A percentile compares a stretch with the other conserved stretches of the same genome.
phyloP scores from a whole-genome alignment of 75 land plant genomes.

The Azolla pinnata region DNA sequence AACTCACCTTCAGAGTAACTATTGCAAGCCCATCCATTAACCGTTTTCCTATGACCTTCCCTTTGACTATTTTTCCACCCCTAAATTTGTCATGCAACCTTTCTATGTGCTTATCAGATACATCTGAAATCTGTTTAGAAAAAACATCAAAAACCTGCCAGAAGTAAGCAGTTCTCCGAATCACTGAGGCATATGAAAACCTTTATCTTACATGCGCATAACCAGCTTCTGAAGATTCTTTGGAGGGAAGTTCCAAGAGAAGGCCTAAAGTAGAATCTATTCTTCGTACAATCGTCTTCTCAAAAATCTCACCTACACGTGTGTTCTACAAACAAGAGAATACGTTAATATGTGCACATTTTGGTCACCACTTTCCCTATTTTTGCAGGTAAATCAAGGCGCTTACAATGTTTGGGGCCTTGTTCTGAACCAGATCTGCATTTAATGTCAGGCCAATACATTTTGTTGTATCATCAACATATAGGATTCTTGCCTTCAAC shows the following conservation, averaged over 20 bases:
- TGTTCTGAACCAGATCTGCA: slow-evolving; percentile 55
- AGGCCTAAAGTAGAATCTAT: slow-evolving; percentile 72
- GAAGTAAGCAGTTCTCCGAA: no score
- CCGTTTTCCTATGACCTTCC: slow-evolving; percentile 64
- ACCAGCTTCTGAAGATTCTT: slow-evolving; percentile 43
- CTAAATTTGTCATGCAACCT: slow-evolving; percentile 72
- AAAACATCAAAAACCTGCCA: slow-evolving; percentile 4
- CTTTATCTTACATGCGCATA: slow-evolving; percentile 79
- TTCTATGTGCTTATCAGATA: slow-evolving; percentile 49
- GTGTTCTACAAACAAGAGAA: slow-evolving; percentile 30
- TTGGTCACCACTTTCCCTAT: neutral
- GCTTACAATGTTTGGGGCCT: slow-evolving; percentile 50
- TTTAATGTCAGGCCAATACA: slow-evolving; percentile 77
- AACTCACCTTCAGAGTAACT: slow-evolving; percentile 61
- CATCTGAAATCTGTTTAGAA: slow-evolving; percentile 50
- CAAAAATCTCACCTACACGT: slow-evolving; percentile 64
- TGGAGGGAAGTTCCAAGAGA: slow-evolving; percentile 64
- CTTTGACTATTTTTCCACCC: slow-evolving; percentile 53
- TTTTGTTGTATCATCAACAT: slow-evolving; percentile 71
- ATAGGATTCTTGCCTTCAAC: slow-evolving; percentile 88
- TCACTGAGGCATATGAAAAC: no score
- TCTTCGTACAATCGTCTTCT: slow-evolving; percentile 53
- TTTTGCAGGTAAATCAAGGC: neutral
- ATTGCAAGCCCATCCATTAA: slow-evolving; percentile 74
- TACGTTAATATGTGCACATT: neutral